These are phyloP conservation scores for Monosporascus sp. DNA, from an alignment of 2,329 filamentous ascomycete genomes.

Conservation along the genomic window DNA sequence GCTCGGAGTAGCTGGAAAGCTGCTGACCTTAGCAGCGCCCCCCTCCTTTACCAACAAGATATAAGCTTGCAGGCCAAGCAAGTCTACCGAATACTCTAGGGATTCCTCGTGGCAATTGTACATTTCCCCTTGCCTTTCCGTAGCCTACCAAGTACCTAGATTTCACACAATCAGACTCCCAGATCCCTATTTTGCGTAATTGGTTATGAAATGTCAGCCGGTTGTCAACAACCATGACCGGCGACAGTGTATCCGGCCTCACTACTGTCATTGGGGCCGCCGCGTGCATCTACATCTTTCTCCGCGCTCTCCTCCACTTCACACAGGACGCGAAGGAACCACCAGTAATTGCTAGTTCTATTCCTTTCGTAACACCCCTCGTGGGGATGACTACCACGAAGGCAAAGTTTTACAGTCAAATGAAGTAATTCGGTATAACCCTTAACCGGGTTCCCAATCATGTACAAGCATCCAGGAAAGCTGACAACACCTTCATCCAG, in stretches of 20 bases:
- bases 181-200: no score
- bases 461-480: constrained; percentile 1
- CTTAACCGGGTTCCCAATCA: not conserved
- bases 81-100: no score
- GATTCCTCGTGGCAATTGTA: no score
- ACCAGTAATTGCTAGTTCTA: constrained; percentile 1
- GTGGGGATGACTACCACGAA: not conserved
- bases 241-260: not conserved
- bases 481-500: constrained; percentile 1
- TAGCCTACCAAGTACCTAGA: no score
- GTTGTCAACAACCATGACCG: not conserved
- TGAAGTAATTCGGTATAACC: not conserved
- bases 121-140: no score
- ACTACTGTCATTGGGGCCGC: not conserved
- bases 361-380: constrained; percentile 9
- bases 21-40: no score
- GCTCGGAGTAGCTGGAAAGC: no score
- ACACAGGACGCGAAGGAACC: constrained; percentile 10
- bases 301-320: constrained; percentile 2
- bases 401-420: constrained; percentile 1
- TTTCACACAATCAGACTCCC: no score
- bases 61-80: no score
- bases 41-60: no score
- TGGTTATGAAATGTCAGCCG: no score
- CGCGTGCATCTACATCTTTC: constrained; percentile 3